These are phyloP conservation scores for Arthrobotrys musiformis DNA, from an alignment of 2,329 filamentous ascomycete species.

Conservation along the genomic window DNA sequence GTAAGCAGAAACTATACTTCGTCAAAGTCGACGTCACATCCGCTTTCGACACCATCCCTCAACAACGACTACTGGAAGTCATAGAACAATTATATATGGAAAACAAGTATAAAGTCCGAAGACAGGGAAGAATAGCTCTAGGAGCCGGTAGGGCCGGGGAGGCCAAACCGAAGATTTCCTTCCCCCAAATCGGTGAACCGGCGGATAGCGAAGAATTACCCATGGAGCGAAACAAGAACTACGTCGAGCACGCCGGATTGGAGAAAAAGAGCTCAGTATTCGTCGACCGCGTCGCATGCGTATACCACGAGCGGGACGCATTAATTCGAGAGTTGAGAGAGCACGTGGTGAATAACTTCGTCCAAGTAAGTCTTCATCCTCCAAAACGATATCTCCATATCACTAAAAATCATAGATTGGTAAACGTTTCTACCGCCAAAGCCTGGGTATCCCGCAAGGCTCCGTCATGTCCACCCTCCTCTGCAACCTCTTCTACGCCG, in stretches of 20 bases:
- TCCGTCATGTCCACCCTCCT: constrained; percentile 86
- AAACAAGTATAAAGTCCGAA: constrained; percentile 74
- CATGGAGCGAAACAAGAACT: constrained; percentile 60
- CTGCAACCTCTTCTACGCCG: constrained; percentile 96
- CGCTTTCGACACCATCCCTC: constrained; percentile 96
- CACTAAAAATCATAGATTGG: constrained; percentile 69
- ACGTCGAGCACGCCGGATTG: constrained; percentile 58
- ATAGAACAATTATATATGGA: constrained; percentile 64
- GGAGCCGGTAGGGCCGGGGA: constrained; percentile 65
- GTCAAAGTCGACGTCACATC: constrained; percentile 91
- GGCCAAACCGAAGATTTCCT: constrained; percentile 56
- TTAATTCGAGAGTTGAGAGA: constrained; percentile 77
- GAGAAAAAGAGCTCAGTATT: constrained; percentile 77
- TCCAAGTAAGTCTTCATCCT: constrained; percentile 67
- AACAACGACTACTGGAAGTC: constrained; percentile 75
- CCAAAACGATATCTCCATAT: background rate
- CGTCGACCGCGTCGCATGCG: constrained; percentile 74
- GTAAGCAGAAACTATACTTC: constrained; percentile 74
- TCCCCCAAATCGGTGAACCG: constrained; percentile 40
- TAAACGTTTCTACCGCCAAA: constrained; percentile 88
- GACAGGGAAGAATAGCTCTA: constrained; percentile 61
- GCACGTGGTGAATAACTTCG: constrained; percentile 84
- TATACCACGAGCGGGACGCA: constrained; percentile 68
- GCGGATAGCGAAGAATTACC: constrained; percentile 56
- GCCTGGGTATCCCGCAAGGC: constrained; percentile 89